Conservation (phyloP, 768 basidiomycete genomes). For the Naganishia friedmannii region DNA sequence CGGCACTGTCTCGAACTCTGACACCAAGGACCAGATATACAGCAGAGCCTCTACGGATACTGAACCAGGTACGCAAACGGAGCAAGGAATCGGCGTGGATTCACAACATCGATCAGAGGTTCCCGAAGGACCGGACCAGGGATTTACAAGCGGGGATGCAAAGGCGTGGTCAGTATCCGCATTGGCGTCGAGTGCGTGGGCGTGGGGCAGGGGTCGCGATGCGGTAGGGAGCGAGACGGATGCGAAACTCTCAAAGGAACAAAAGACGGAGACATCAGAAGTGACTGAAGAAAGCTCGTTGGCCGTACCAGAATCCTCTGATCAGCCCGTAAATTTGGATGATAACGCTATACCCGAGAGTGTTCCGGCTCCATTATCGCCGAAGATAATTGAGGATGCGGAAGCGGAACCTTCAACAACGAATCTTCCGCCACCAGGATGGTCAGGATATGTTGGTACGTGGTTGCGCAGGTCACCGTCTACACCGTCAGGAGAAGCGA, state of each 20-base stretch:
- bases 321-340: background rate
- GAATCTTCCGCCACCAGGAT: background rate
- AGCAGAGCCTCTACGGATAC: background rate
- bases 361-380: background rate
- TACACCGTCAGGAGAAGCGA: background rate
- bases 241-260: background rate
- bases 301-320: background rate
- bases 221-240: background rate
- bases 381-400: background rate
- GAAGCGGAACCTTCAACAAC: background rate
- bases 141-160: background rate
- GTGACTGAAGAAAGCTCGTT: background rate
- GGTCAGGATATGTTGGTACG: slow-evolving; percentile 8
- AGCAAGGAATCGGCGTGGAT: slow-evolving; percentile 13
- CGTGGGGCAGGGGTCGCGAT: background rate
- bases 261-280: background rate
- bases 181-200: slow-evolving; percentile 5
- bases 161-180: background rate
- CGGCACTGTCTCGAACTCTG: background rate
- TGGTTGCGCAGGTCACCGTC: background rate
- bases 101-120: slow-evolving; percentile 15
- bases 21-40: background rate
- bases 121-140: background rate
- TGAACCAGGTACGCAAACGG: slow-evolving; percentile 6
- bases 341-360: background rate